Evolutionary conservation across 352 stramenopile genomes (phyloP), one percentile per base, ranked within the genome.

Genomic region (Phytophthora citrophthora): DNA sequence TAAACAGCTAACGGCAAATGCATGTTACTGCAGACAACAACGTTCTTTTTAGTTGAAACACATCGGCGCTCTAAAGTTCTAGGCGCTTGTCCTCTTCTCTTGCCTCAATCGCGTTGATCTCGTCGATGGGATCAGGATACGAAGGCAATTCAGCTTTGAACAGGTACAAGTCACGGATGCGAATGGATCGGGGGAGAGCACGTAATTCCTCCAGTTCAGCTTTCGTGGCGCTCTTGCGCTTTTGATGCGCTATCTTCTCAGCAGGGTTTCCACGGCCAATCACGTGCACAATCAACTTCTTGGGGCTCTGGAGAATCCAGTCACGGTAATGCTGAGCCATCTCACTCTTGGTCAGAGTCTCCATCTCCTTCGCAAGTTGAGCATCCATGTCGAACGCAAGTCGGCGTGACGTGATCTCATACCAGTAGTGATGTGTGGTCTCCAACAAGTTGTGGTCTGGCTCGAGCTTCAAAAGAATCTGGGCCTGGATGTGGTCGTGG

Each of bases 401-500:
- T n/a, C 88, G 86, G 32, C 77, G 70, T 0, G 81, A 88, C 15
- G 81, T 79, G 54, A 95, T 89, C 59, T 95, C 88, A 44, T 90
- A 88, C 88, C 88, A 95, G 45, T 83, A 90, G 3, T 83, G 77
- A 15, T 93, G 77, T 18, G 83, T 91, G 29, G 78, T 84, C 52
- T 91, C 88, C 38, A 89, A 49, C n/a, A 95, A 57, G 39, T 85
- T 94, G 70, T 93, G 81, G 62, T 96, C 88, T 5, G 84, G 86
- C 55, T 94, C 86, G 23, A 86, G 74, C 46, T 92, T 93, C 52
- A 91, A 79, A 23, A 94, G 64, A 24, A 94, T 89, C 57, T 93
- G 83, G 4, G 88, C 83, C 47, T 90, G 66, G 11, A 94, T 70
- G 41, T 96, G 86, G 56, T 94, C 86, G n/a, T 83, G 64, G 52